Conservation (phyloP, 2,329 filamentous ascomycete species). For the Cladosporium oxysporum region DNA sequence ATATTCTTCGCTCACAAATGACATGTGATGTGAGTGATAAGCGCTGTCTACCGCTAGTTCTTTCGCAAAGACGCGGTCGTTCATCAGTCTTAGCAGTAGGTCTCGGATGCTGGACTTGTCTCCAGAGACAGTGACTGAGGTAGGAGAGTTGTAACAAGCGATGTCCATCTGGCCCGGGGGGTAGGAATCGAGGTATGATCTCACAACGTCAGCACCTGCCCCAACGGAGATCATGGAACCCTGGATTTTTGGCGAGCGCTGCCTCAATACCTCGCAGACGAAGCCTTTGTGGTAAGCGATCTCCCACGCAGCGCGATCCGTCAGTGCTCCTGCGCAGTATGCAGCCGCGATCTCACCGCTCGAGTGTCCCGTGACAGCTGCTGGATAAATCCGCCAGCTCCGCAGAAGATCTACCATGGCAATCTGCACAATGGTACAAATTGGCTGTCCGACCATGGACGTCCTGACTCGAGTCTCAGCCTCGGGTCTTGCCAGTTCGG, state of each 20-base stretch:
- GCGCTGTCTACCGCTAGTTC: conserved; percentile 45
- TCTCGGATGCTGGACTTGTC: conserved; percentile 29
- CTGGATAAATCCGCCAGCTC: conserved; percentile 22
- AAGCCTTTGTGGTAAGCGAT: conserved; percentile 7
- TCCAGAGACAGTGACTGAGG: conserved; percentile 50
- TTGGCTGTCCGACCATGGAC: conserved; percentile 33
- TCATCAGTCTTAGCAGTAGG: background rate
- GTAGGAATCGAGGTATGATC: conserved; percentile 7
- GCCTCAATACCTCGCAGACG: conserved; percentile 15
- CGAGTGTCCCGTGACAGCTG: conserved; percentile 35
- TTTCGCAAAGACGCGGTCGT: conserved; percentile 25
- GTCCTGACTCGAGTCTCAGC: background rate
- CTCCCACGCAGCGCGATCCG: conserved; percentile 24
- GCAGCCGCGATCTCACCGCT: conserved; percentile 38
- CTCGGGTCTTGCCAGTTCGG: background rate
- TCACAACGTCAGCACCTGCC: conserved; percentile 1
- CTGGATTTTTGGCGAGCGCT: background rate
- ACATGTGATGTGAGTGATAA: conserved; percentile 48
- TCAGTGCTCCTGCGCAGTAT: conserved; percentile 21
- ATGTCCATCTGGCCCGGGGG: background rate
- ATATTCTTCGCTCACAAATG: background rate
- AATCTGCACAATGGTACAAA: conserved; percentile 57
- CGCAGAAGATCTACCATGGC: conserved; percentile 45
- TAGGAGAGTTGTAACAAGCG: conserved; percentile 24
- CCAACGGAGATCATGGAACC: conserved; percentile 37